Base-by-base conservation (phyloP, 345 rosid species). In the Linum lewisii region DNA sequence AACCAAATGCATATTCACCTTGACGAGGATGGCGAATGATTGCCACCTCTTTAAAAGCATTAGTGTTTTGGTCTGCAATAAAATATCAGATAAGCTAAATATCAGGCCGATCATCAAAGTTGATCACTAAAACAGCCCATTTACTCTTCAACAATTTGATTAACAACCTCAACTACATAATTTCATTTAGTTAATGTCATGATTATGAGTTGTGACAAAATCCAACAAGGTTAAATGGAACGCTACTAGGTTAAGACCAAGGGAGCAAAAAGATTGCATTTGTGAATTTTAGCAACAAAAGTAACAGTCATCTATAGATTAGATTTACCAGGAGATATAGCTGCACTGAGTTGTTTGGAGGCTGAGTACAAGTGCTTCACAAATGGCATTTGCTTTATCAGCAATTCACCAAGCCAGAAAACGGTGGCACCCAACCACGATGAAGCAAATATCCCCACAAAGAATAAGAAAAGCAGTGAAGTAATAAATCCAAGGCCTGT, bases 1-100 rank as follows among this genome's bases (percentile, higher is more conserved):
- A 88, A 38, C 94, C 94, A 72, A 88, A 85, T 54, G 91, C 96
- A 72, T 88, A 88, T 84, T 88, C 96, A 24, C 94, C 91, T 61
- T 66, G 70, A 63, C 91, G 91, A 58, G 97, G 97, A 71, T 89
- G 97, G 21, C 85, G 83, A 59, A 89, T 86, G 47, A 89, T 86
- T 63, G 87, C 94, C 38, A 89, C 82, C 75, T 89, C 94, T 75
- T 89, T 89, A 63, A 89, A 88, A 54, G 94, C 88, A 14, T 77
- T 73, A 29, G 84, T 86, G 63, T 89, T 86, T 67, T 86, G 88
- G 72, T 86, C 94, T 89, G 87, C 18, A 57, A 37, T 37, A 66
- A 20, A 44, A 54, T 19, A 29, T 8, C 34, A 21, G 15, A 6
- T n/a, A 10, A 9, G n/a, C n/a, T n/a, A n/a, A n/a, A n/a, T n/a